A percentile compares a stretch with the other conserved stretches of the same genome.
phyloP scores from a whole-genome alignment of 2,329 filamentous ascomycete genomes.

The Colletotrichum scovillei region DNA sequence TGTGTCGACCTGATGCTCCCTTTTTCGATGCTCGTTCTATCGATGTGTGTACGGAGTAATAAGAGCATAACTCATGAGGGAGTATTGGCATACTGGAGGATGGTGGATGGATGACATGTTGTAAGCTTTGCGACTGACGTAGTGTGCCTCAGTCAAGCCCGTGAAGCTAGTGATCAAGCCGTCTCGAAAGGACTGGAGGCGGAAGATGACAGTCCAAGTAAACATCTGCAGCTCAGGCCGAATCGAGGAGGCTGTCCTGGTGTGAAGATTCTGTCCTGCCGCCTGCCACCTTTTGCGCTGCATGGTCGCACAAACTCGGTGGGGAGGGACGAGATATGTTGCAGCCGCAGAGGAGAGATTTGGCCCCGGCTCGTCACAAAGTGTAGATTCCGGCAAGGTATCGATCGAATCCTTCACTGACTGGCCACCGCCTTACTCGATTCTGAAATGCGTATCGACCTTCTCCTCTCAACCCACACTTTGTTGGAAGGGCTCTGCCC shows the following conservation, averaged over 20 bases:
- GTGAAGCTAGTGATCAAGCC: background rate
- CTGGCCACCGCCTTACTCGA: slow-evolving; percentile 16
- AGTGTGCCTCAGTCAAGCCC: background rate
- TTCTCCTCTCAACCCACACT: slow-evolving; percentile 2
- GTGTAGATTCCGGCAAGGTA: background rate
- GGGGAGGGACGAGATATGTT: slow-evolving; percentile 3
- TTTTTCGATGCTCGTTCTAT: background rate
- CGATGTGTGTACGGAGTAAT: background rate
- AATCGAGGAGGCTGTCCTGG: background rate
- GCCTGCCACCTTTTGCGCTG: background rate
- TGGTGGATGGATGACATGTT: background rate
- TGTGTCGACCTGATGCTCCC: background rate
- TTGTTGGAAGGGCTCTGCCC: too few relatives aligned
- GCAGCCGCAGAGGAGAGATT: slow-evolving; percentile 22
- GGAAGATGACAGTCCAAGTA: too few relatives aligned
- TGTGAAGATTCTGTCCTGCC: background rate
- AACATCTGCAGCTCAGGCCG: too few relatives aligned
- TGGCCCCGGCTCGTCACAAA: slow-evolving; percentile 5
- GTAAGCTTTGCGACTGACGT: slow-evolving; percentile 18
- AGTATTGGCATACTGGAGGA: background rate
- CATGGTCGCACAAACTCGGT: slow-evolving; percentile 8
- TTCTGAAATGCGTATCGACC: background rate
- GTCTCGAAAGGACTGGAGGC: background rate
- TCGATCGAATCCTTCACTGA: slow-evolving; percentile 4
- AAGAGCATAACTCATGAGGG: background rate